phyloP scores from a whole-genome alignment of 2,329 filamentous ascomycete genomes.

The Aaosphaeria pasadenensis region DNA sequence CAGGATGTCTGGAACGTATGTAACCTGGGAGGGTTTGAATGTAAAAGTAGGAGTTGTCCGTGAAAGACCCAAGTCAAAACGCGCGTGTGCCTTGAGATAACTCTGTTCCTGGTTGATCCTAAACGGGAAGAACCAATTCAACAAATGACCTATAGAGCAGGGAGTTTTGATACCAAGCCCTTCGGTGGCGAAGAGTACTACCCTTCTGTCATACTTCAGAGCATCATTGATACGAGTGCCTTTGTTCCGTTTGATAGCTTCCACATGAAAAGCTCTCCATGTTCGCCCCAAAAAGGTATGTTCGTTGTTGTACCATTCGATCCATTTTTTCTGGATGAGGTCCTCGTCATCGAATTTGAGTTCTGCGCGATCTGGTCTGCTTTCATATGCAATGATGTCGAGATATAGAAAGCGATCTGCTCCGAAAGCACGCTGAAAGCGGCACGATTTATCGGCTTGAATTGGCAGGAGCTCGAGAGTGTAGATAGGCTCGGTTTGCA shows the following conservation, averaged over 20 bases:
- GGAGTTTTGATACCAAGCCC: constrained; percentile 23
- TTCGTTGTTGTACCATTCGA: constrained; percentile 32
- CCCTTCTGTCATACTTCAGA: constrained; percentile 13
- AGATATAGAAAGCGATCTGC: constrained; percentile 44
- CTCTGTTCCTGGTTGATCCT: constrained; percentile 30
- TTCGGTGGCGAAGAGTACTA: constrained; percentile 36
- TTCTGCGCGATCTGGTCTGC: constrained; percentile 2
- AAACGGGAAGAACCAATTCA: constrained; percentile 42
- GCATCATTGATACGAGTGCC: constrained; percentile 7
- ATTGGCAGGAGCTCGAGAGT: constrained; percentile 22
- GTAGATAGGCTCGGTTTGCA: constrained; percentile 16
- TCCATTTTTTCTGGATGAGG: constrained; percentile 17
- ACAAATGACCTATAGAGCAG: constrained; percentile 20
- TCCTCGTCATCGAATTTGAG: constrained; percentile 8
- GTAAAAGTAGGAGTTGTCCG: constrained; percentile 34
- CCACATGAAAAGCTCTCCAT: constrained; percentile 41
- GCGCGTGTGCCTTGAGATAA: constrained; percentile 42
- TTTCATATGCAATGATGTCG: constrained; percentile 27
- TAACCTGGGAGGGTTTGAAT: constrained; percentile 39
- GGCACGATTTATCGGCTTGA: constrained; percentile 28
- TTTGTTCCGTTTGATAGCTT: constrained; percentile 36
- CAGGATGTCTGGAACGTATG: constrained; percentile 21
- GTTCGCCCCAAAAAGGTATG: constrained; percentile 40
- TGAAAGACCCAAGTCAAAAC: constrained; percentile 43
- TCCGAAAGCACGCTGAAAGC: constrained; percentile 36